A percentile compares a stretch with the other conserved stretches of the same genome.
These are phyloP conservation scores for Wickerhamiella bombiphila DNA, from an alignment of 805 yeast species.

Conservation along the genomic window DNA sequence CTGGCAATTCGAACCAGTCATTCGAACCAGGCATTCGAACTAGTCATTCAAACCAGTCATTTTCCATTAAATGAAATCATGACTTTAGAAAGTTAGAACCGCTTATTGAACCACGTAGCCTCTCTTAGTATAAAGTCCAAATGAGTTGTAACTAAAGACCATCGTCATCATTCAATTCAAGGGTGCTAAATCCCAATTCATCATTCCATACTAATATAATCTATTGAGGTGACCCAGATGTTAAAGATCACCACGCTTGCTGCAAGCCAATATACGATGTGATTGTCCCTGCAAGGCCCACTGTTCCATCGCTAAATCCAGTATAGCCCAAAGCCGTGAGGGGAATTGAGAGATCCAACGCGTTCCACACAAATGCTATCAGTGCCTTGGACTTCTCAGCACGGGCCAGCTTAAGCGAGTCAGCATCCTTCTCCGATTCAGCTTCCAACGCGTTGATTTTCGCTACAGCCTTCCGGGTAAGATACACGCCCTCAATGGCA, in stretches of 20 bases:
- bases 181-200: too few relatives aligned
- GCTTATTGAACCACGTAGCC: too few relatives aligned
- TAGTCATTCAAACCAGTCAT: too few relatives aligned
- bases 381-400: conserved; percentile 28
- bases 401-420: conserved; percentile 26
- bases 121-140: too few relatives aligned
- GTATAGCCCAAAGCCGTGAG: conserved; percentile 48
- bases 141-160: too few relatives aligned
- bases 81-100: too few relatives aligned
- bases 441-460: conserved; percentile 19
- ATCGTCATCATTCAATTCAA: too few relatives aligned
- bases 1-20: too few relatives aligned
- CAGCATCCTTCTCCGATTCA: conserved; percentile 22
- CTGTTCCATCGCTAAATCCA: conserved; percentile 56
- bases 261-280: conserved; percentile 65
- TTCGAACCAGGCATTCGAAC: too few relatives aligned
- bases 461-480: conserved; percentile 31
- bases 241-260: conserved; percentile 8
- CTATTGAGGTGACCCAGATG: too few relatives aligned
- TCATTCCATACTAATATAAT: too few relatives aligned
- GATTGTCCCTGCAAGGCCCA: conserved; percentile 72
- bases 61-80: too few relatives aligned
- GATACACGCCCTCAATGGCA: conserved; percentile 42
- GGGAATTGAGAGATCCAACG: conserved; percentile 62
- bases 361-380: conserved; percentile 47